phyloP scores from a whole-genome alignment of 805 yeast genomes.

The Priceomyces medius region DNA sequence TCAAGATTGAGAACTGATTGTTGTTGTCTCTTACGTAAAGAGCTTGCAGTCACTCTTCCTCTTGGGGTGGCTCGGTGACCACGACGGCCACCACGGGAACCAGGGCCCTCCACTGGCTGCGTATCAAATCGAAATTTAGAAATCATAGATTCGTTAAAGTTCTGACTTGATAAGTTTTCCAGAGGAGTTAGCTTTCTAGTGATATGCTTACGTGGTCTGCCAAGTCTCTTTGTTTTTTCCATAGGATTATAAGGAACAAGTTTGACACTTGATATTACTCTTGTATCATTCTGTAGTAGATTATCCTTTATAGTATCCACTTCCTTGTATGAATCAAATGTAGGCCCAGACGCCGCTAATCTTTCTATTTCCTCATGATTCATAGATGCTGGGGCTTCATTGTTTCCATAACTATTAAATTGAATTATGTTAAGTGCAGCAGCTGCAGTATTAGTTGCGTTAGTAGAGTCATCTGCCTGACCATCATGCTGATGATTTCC shows the following conservation, averaged over 20 bases:
- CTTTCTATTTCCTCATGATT: neutral
- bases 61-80: constrained; percentile 17
- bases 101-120: constrained; percentile 37
- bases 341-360: neutral
- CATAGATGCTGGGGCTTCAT: neutral
- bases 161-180: constrained; percentile 22
- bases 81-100: constrained; percentile 37
- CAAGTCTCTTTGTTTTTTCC: constrained; percentile 31
- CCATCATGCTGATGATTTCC: constrained; percentile 1
- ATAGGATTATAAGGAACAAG: constrained; percentile 34
- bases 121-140: constrained; percentile 36
- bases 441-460: constrained; percentile 13
- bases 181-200: constrained; percentile 12
- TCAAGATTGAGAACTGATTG: constrained; percentile 12
- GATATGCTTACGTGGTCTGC: constrained; percentile 34
- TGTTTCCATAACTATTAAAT: constrained; percentile 10
- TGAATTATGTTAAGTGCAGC: constrained; percentile 23
- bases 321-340: neutral
- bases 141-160: constrained; percentile 28
- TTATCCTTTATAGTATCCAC: constrained; percentile 2
- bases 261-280: constrained; percentile 7
- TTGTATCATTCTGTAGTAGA: neutral
- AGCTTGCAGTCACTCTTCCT: constrained; percentile 26
- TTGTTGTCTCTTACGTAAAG: constrained; percentile 20
- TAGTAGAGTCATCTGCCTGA: constrained; percentile 2